Percentiles rank a stretch among this genome's conserved stretches.
Conservation (phyloP, 192 early-diverging fungal species). For the Coemansia interrupta region DNA sequence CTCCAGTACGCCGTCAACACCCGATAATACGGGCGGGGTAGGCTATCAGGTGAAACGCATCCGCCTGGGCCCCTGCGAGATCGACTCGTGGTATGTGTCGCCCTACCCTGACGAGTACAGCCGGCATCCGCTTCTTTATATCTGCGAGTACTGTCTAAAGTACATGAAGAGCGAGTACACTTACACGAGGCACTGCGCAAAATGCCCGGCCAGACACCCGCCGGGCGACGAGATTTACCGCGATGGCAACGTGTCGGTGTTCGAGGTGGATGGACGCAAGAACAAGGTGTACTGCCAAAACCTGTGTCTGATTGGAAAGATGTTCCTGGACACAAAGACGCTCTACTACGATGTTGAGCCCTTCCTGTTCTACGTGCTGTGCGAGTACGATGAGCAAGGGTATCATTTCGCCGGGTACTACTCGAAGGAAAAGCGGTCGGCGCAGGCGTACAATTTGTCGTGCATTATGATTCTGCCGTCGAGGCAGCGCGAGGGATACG, state of each 20-base stretch:
- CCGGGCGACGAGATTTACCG: constrained; percentile 98
- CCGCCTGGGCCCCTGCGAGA: constrained; percentile 74
- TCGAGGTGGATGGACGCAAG: constrained; percentile 95
- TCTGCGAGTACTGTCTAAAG: constrained; percentile 97
- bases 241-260: constrained; percentile 81
- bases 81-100: constrained; percentile 92
- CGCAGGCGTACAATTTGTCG: constrained; percentile 83
- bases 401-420: constrained; percentile 96
- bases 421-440: constrained; percentile 92
- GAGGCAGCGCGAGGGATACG: constrained; percentile 86
- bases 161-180: constrained; percentile 92
- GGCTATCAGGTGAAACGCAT: constrained; percentile 59
- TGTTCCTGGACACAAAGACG: constrained; percentile 97
- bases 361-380: constrained; percentile 91
- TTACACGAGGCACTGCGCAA: constrained; percentile 76
- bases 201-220: constrained; percentile 76
- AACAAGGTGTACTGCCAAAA: constrained; percentile 99
- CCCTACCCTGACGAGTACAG: constrained; percentile 98
- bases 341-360: constrained; percentile 97
- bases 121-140: constrained; percentile 67
- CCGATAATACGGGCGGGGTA: constrained; percentile 13
- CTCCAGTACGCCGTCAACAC: constrained; percentile 29
- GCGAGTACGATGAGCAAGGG: constrained; percentile 67
- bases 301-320: constrained; percentile 91
- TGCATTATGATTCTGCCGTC: constrained; percentile 89